Evolutionary conservation across 441 rosid species (phyloP), one percentile per base, ranked within the genome.

Genomic region (Brassica balearica): DNA sequence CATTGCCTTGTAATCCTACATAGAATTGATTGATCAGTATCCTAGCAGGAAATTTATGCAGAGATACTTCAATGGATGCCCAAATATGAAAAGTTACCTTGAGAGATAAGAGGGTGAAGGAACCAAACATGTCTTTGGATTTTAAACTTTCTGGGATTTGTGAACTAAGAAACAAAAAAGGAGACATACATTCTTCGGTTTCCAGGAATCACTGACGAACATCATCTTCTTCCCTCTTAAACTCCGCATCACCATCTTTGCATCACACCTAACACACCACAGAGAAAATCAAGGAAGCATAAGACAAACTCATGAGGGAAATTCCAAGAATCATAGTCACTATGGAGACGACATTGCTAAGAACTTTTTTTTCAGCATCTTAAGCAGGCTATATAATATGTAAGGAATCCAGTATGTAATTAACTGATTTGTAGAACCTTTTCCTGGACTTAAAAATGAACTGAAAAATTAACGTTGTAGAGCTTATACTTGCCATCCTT

Each of bases 221-320:
- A 95, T 87, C 97, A 93, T 90, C 76, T 91, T 89, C 84, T 93
- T 95, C 70, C 95, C 93, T 77, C 99, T 69, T 43, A 95, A 74
- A 15, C 89, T 81, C 82, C 91, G 95, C 1, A 93, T 82, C 96
- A 95, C 87, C 80, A 91, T 71, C 56, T 94, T 87, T 6, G 93
- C 96, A 75, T 95, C 89, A 61, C 90, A 95, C 73, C 83, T 80
- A 48, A 29, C 64, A 62, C 67, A 25, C 93, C 88, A 86, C 25
- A 2, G 29, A 34, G 9, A 22, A 29, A 74, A 11, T 12, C 29
- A 34, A 34, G 38, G 38, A 6, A 34, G 38, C 8, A 2, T 5
- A 34, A 34, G 8, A 34, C 34, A 29, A 29, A 29, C 5, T 29
- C 34, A 29, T 29, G 34, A 29, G 34, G 6, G 6, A 29, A 29